phyloP scores from a whole-genome alignment of 352 stramenopile genomes.

The Globisporangium acanthophoron region DNA sequence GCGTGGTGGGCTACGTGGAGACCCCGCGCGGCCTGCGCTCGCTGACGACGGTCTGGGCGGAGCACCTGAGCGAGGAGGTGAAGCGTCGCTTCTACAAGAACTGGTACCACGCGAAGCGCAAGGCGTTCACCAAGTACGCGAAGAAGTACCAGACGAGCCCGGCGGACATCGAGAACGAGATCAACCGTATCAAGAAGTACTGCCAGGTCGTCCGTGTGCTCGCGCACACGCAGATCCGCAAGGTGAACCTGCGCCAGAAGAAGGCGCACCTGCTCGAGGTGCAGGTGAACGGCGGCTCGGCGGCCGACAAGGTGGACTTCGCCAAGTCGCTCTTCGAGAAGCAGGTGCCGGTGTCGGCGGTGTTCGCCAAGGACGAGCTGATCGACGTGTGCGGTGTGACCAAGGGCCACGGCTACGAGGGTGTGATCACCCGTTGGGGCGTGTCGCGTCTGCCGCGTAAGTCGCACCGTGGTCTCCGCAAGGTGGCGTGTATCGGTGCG shows the following conservation, averaged over 20 bases:
- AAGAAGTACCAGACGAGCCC: constrained; percentile 97
- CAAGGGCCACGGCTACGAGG: constrained; percentile 98
- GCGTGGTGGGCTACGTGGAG: constrained; percentile 99
- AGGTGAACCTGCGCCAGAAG: constrained; percentile 99
- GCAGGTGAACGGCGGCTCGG: constrained; percentile 98
- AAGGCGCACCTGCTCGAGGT: constrained; percentile 99
- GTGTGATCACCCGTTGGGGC: constrained; percentile 99
- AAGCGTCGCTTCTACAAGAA: constrained; percentile 99
- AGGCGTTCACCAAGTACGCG: constrained; percentile 99
- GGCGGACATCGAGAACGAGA: constrained; percentile 94
- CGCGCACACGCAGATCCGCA: constrained; percentile 98
- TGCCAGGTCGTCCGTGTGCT: constrained; percentile 99
- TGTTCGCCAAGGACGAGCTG: constrained; percentile 97
- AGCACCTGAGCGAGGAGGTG: constrained; percentile 98
- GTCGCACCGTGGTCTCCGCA: constrained; percentile 99
- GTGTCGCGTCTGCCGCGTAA: constrained; percentile 99
- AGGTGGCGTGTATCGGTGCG: constrained; percentile 99
- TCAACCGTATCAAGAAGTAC: constrained; percentile 99
- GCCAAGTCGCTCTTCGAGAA: constrained; percentile 99
- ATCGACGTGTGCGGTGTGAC: constrained; percentile 98
- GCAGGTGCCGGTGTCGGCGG: constrained; percentile 94
- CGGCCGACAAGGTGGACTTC: constrained; percentile 99
- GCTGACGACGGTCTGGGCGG: constrained; percentile 98
- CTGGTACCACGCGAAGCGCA: constrained; percentile 99
- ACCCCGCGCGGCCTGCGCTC: constrained; percentile 98